Evolutionary conservation across 1,139 yeast genomes (phyloP).

Genomic region (Lizanozyma gosingica): DNA sequence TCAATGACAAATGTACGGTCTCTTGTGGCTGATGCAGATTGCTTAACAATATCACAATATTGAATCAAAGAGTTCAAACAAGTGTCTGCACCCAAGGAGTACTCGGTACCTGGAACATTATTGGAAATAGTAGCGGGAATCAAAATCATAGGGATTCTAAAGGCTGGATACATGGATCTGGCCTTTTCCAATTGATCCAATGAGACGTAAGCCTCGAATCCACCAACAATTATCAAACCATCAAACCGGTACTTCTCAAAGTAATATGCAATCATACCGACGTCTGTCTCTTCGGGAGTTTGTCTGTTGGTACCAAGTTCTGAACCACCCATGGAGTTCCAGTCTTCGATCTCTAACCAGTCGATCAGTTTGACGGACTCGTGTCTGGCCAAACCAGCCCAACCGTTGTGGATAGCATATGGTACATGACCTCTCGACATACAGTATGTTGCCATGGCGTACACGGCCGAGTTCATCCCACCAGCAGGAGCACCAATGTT

Average conservation of each 20-base stretch:
- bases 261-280: conserved; percentile 69
- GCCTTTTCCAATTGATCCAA: conserved; percentile 59
- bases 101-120: conserved; percentile 80
- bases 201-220: conserved; percentile 70
- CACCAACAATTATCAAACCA: conserved; percentile 70
- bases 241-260: conserved; percentile 66
- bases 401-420: conserved; percentile 68
- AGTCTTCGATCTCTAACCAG: conserved; percentile 66
- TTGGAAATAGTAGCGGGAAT: conserved; percentile 81
- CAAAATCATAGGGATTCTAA: conserved; percentile 69
- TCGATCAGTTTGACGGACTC: conserved; percentile 54
- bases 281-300: conserved; percentile 56
- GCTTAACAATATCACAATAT: conserved; percentile 73
- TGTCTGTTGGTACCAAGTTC: conserved; percentile 76
- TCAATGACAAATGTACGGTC: conserved; percentile 72
- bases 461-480: conserved; percentile 70
- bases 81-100: conserved; percentile 71
- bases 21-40: conserved; percentile 71
- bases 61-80: conserved; percentile 67
- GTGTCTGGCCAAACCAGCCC: conserved; percentile 68
- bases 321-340: conserved; percentile 73
- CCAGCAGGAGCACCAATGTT: conserved; percentile 83
- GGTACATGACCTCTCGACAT: conserved; percentile 69
- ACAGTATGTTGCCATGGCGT: conserved; percentile 68
- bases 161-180: conserved; percentile 57